phyloP scores from a whole-genome alignment of 192 early-diverging fungal genomes.

The Coemansia sp. region DNA sequence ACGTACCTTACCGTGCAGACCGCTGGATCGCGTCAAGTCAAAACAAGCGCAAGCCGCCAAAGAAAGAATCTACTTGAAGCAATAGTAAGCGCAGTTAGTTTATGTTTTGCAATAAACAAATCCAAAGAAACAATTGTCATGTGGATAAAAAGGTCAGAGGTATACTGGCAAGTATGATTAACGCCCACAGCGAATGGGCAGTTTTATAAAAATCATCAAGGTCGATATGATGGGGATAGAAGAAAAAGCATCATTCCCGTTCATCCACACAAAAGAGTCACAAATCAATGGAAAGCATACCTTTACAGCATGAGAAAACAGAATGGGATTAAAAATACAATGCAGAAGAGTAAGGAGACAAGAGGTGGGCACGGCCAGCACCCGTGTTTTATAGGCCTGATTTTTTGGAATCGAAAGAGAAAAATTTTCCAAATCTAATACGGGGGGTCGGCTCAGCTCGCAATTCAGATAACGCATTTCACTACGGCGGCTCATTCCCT shows the following conservation, averaged over 20 bases:
- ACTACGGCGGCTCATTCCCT: too few species aligned
- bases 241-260: conserved; percentile 48
- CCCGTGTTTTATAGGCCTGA: background rate
- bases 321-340: background rate
- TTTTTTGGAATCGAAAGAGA: background rate
- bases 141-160: conserved; percentile 9
- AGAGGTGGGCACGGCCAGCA: background rate
- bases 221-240: conserved; percentile 50
- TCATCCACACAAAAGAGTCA: background rate
- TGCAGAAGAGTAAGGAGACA: background rate
- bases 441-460: background rate
- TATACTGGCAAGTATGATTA: conserved; percentile 56
- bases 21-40: too few species aligned
- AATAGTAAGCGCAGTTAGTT: too few species aligned
- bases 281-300: background rate
- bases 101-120: too few species aligned
- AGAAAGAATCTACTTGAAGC: too few species aligned
- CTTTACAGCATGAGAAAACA: background rate
- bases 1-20: background rate
- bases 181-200: conserved; percentile 51
- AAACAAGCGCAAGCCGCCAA: too few species aligned
- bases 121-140: background rate
- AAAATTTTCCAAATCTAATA: conserved; percentile 10
- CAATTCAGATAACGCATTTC: background rate
- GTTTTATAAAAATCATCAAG: conserved; percentile 35